Conservation (phyloP, 257 asterid genomes). For the Misopates orontium region DNA sequence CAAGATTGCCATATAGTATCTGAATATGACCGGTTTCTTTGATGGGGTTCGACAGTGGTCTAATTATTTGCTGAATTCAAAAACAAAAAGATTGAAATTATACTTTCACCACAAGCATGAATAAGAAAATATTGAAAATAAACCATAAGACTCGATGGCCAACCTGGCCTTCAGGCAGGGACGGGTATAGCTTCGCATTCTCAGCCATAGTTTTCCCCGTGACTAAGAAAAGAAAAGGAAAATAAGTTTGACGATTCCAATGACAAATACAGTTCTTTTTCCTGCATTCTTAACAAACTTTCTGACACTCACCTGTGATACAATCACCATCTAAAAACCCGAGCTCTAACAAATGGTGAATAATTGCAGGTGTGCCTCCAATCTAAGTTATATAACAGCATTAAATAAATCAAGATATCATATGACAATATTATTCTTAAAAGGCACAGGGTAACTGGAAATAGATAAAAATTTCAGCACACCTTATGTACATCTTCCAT, state of each 20-base stretch:
- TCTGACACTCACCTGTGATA: conserved; percentile 59
- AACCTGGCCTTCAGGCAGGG: conserved; percentile 88
- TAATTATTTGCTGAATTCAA: conserved; percentile 77
- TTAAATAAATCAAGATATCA: conserved; percentile 3
- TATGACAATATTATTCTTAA: conserved; percentile 10
- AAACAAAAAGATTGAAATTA: conserved; percentile 23
- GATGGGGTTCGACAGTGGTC: conserved; percentile 86
- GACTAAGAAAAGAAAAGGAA: conserved; percentile 42
- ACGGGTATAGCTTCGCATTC: conserved; percentile 80
- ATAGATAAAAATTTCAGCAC: conserved; percentile 18
- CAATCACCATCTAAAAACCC: conserved; percentile 85
- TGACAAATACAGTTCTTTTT: not conserved
- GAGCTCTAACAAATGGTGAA: conserved; percentile 71
- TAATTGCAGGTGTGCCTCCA: conserved; percentile 96
- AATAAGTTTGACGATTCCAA: conserved; percentile 7
- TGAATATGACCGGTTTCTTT: conserved; percentile 93
- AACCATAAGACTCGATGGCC: not conserved
- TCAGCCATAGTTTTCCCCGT: conserved; percentile 94
- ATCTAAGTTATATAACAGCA: conserved; percentile 45
- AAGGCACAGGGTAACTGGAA: conserved; percentile 1
- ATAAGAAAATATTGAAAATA: not conserved
- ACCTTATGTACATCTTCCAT: conserved; percentile 99
- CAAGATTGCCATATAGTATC: conserved; percentile 87
- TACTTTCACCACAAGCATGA: conserved; percentile 18
- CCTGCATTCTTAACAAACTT: conserved; percentile 18